These are phyloP conservation scores for Seiridium cupressi DNA, from an alignment of 2,329 filamentous ascomycete genomes.

Conservation along the genomic window DNA sequence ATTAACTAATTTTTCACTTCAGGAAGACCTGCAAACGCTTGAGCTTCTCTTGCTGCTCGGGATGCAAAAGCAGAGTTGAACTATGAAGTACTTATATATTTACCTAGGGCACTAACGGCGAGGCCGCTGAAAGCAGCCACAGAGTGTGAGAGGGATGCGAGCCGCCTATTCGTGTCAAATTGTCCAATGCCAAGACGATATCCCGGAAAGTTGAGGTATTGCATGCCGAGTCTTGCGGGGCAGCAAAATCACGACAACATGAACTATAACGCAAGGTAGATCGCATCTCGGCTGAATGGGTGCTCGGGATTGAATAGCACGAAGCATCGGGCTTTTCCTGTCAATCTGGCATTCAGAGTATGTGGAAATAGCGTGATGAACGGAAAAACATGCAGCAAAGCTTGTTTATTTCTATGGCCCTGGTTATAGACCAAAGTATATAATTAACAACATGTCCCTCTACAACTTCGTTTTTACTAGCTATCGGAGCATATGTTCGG, in stretches of 20 bases:
- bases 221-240: conserved; percentile 1
- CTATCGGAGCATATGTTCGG: no score
- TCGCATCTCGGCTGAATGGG: background rate
- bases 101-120: no score
- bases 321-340: background rate
- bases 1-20: no score
- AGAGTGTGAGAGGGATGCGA: no score
- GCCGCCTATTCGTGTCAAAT: background rate
- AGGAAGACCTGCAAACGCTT: no score
- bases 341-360: background rate
- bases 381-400: background rate
- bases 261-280: background rate
- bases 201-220: background rate
- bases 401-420: background rate
- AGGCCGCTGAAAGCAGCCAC: no score
- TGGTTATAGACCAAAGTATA: background rate
- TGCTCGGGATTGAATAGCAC: background rate
- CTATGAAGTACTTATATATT: no score
- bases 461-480: no score
- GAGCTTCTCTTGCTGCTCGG: no score
- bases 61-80: no score
- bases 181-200: background rate
- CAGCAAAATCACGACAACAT: background rate
- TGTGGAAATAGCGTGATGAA: background rate
- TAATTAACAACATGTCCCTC: background rate